Conservation (phyloP, 108 stramenopile genomes). For the Stephanodiscus minutulus region DNA sequence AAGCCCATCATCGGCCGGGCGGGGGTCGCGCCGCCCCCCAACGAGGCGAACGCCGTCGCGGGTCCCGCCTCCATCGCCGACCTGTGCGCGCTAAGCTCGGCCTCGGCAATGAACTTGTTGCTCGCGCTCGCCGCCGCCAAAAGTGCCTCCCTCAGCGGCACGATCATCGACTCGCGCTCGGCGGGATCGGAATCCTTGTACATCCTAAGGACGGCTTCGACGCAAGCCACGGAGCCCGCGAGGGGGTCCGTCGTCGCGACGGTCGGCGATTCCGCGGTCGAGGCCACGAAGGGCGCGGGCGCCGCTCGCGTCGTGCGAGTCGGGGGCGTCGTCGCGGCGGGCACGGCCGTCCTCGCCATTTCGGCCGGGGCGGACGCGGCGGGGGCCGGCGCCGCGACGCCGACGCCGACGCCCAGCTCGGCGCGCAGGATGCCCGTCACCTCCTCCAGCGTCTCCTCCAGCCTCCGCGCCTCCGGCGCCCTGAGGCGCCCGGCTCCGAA, state of each 20-base stretch:
- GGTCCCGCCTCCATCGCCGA: constrained; percentile 18
- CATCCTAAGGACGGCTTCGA: constrained; percentile 75
- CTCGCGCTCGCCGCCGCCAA: constrained; percentile 64
- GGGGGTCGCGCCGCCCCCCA: neutral
- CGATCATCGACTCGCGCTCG: constrained; percentile 52
- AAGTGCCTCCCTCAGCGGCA: constrained; percentile 73
- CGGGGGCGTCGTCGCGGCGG: constrained; percentile 1
- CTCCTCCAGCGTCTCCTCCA: constrained; percentile 53
- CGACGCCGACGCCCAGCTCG: constrained; percentile 32
- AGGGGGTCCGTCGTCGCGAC: constrained; percentile 44
- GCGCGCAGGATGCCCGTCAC: constrained; percentile 50
- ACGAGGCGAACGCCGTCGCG: constrained; percentile 14
- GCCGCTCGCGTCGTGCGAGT: constrained; percentile 7
- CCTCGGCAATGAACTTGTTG: constrained; percentile 52
- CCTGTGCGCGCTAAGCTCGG: constrained; percentile 41
- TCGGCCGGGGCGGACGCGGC: constrained; percentile 9
- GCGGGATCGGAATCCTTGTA: constrained; percentile 72
- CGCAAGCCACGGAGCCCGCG: constrained; percentile 66
- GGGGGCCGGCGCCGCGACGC: constrained; percentile 6
- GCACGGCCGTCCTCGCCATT: constrained; percentile 1
- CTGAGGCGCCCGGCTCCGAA: constrained; percentile 77
- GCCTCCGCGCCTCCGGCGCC: constrained; percentile 57
- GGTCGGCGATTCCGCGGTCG: neutral
- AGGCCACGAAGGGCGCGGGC: neutral
- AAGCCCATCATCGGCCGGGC: constrained; percentile 47